Evolutionary conservation across 2,329 filamentous ascomycete species (phyloP), one percentile per base, ranked within the genome.

Genomic region (Paecilomyces formosus): DNA sequence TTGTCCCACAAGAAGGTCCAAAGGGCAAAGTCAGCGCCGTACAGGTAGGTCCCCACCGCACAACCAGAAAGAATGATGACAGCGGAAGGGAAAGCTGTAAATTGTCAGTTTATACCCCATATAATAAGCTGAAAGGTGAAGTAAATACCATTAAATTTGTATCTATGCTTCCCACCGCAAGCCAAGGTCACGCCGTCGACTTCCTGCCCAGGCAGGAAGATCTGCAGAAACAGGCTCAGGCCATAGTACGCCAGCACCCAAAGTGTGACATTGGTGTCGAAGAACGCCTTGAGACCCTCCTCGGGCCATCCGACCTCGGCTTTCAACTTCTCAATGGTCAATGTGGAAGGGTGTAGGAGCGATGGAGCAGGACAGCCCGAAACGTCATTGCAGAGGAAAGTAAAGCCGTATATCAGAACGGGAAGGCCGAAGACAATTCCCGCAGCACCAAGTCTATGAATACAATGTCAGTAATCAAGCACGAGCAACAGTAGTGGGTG

Each of bases 1-100:
- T 97, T 93, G 71, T 96, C 87, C 78, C 89, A 88, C 69, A 97
- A 91, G 76, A 92, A 97, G 26, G 88, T 90, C 93, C 93, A 99
- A 55, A 97, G 83, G 8, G 85, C 82, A 68, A 96, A 97, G 21
- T 93, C 82, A 55, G 90, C 85, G 58, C 93, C 93, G 65, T 93
- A 84, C 3, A 86, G 75, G 45, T 86, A 75, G 2, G 92, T 96
- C 54, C 92, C 92, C 8, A 87, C 87, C 33, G 85, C 85, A 56
- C 87, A 83, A 5, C 88, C 79, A n/a, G 82, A 81, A 52, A 96
- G 79, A 55, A 88, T 92, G 62, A 88, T 81, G 57, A 91, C 74
- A 61, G 87, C 87, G n/a, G 90, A 91, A 63, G 80, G 78, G 73
- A 94, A 88, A 9, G 90, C 90, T 93, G 64, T 28, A 45, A 3